Evolutionary conservation across 2,329 filamentous ascomycete species (phyloP).

Genomic region (Apiospora pterosperma): DNA sequence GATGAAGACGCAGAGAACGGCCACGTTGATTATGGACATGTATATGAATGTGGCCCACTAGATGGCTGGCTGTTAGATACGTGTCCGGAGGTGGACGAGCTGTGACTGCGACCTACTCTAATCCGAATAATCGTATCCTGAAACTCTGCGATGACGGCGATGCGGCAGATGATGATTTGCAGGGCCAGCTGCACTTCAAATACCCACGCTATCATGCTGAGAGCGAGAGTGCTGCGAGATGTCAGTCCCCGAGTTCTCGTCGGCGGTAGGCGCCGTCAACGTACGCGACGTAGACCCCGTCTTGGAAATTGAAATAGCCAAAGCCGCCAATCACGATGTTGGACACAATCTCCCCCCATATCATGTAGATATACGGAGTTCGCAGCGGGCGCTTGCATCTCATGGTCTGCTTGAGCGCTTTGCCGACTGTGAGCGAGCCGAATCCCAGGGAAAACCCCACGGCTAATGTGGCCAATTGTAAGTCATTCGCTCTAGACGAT

Average conservation of each 20-base stretch:
- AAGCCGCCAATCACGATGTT: background rate
- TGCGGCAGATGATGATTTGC: conserved; percentile 49
- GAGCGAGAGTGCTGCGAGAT: conserved; percentile 4
- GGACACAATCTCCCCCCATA: conserved; percentile 5
- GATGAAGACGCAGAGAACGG: conserved; percentile 49
- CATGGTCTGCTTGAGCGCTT: background rate
- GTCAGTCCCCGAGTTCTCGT: conserved; percentile 6
- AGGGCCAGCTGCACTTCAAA: conserved; percentile 42
- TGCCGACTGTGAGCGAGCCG: background rate
- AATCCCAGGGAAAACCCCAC: background rate
- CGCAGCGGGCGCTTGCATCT: background rate
- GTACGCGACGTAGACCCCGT: background rate
- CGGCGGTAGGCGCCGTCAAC: too few relatives aligned
- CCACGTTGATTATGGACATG: conserved; percentile 46
- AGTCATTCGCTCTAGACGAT: too few relatives aligned
- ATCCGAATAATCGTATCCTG: conserved; percentile 29
- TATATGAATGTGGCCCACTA: conserved; percentile 33
- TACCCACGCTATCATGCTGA: conserved; percentile 24
- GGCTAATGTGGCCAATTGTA: background rate
- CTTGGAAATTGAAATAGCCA: background rate
- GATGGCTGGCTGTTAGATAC: too few relatives aligned
- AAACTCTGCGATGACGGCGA: conserved; percentile 40
- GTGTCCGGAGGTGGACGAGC: too few relatives aligned
- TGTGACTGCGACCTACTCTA: conserved; percentile 22
- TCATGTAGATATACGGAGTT: conserved; percentile 1